phyloP scores from a whole-genome alignment of 345 rosid species.

The Syzygium oleosum region DNA sequence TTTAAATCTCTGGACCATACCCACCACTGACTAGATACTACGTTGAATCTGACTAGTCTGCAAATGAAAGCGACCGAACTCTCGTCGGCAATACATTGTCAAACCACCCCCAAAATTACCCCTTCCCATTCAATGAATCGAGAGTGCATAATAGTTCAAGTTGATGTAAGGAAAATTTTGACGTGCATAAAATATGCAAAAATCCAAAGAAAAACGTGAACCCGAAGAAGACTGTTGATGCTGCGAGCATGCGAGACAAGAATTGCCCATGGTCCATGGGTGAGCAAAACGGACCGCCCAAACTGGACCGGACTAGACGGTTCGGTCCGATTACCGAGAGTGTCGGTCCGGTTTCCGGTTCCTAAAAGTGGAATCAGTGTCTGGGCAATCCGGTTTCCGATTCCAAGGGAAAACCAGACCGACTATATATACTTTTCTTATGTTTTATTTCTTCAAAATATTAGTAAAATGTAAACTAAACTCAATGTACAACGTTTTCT shows the following conservation, averaged over 20 bases:
- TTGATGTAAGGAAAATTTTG: background rate
- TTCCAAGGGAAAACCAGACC: too few species aligned
- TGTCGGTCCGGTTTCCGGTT: too few species aligned
- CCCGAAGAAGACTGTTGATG: background rate
- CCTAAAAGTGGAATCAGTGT: too few species aligned
- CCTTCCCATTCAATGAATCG: background rate
- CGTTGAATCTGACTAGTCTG: fast-evolving
- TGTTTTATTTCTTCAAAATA: too few species aligned
- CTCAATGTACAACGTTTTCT: too few species aligned
- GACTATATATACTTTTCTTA: too few species aligned
- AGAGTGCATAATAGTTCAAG: background rate
- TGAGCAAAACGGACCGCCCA: too few species aligned
- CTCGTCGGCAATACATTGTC: fast-evolving
- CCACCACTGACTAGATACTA: background rate
- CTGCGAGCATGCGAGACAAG: background rate
- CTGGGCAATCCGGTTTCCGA: too few species aligned
- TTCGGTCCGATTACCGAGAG: too few species aligned
- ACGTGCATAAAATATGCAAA: background rate
- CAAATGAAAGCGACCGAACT: background rate
- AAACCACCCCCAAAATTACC: background rate
- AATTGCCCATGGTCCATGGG: background rate
- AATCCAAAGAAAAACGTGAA: background rate
- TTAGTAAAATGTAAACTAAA: too few species aligned
- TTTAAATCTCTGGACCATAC: fast-evolving
- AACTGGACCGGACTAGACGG: fast-evolving